Percentiles rank a stretch among this genome's conserved stretches.
Conservation (phyloP, 129 eudicot genomes). For the Helichrysum umbraculigerum region DNA sequence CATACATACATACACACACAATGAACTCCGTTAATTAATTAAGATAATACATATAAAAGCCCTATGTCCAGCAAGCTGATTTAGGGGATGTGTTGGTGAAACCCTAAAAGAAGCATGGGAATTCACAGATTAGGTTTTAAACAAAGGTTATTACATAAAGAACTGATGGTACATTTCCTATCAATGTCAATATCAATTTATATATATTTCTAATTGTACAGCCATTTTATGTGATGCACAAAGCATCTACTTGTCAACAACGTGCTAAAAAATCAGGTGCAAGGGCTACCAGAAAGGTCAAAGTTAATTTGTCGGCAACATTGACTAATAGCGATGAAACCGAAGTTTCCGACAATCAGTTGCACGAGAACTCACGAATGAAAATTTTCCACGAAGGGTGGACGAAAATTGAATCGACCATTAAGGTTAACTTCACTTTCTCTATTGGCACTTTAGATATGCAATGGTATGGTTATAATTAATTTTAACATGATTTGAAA, state of each 20-base stretch:
- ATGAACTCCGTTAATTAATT: neutral
- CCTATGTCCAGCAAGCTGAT: neutral
- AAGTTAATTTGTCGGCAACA: slow-evolving; percentile 44
- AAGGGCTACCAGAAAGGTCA: slow-evolving; percentile 48
- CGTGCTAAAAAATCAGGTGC: slow-evolving; percentile 35
- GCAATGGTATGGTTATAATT: neutral
- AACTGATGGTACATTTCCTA: neutral
- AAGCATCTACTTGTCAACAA: slow-evolving; percentile 40
- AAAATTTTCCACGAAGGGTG: slow-evolving; percentile 51
- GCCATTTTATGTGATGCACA: slow-evolving; percentile 86
- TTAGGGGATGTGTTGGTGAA: neutral
- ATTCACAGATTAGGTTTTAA: neutral
- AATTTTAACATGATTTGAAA: neutral
- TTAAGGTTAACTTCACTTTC: slow-evolving; percentile 45
- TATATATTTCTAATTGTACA: slow-evolving; percentile 10
- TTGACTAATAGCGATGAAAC: slow-evolving; percentile 30
- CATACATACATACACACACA: neutral
- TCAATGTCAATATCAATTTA: too few species aligned
- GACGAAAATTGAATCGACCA: slow-evolving; percentile 54
- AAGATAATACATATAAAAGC: neutral
- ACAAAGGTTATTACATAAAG: too few species aligned
- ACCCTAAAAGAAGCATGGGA: neutral
- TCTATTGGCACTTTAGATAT: neutral
- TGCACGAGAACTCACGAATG: slow-evolving; percentile 34
- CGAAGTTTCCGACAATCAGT: slow-evolving; percentile 21